A percentile compares a stretch with the other conserved stretches of the same genome.
Evolutionary conservation across 2,329 filamentous ascomycete genomes (phyloP).

Genomic region (Helicocarpus griseus): DNA sequence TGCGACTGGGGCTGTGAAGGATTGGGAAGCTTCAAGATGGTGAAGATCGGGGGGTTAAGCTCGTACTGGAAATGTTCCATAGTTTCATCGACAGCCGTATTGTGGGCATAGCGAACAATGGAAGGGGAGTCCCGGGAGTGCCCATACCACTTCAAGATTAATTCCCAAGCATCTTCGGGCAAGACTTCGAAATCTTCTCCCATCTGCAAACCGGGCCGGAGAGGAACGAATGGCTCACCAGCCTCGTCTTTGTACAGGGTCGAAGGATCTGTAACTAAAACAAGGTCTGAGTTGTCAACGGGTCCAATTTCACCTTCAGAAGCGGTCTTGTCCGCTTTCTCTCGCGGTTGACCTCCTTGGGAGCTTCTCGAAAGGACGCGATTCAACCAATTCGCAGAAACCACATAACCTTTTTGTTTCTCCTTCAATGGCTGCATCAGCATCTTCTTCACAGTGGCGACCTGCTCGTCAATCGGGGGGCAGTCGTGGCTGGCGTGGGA

Average conservation of each 20-base stretch:
- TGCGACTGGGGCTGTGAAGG: conserved; percentile 49
- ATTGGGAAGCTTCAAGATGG: conserved; percentile 66
- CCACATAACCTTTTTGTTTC: conserved; percentile 64
- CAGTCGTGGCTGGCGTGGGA: conserved; percentile 10
- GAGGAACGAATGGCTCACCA: conserved; percentile 55
- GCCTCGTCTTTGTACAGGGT: conserved; percentile 35
- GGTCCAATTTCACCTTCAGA: conserved; percentile 60
- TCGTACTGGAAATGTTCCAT: conserved; percentile 70
- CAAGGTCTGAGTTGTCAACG: conserved; percentile 78
- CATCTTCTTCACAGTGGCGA: conserved; percentile 59
- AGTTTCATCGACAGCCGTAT: conserved; percentile 53
- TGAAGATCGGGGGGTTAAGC: conserved; percentile 74
- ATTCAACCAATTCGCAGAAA: conserved; percentile 71
- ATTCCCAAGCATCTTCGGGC: conserved; percentile 69
- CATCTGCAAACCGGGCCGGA: conserved; percentile 57
- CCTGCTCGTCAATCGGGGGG: conserved; percentile 57
- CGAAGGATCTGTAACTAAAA: conserved; percentile 46
- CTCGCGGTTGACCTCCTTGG: conserved; percentile 42
- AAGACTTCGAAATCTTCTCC: conserved; percentile 68
- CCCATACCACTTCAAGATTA: conserved; percentile 76
- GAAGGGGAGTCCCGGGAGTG: conserved; percentile 58
- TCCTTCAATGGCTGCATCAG: conserved; percentile 49
- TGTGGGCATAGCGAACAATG: conserved; percentile 67
- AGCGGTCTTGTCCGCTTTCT: conserved; percentile 49
- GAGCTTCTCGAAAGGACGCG: conserved; percentile 59